Evolutionary conservation across 768 basidiomycete species (phyloP).

Genomic region (Lentinula guzmanii): DNA sequence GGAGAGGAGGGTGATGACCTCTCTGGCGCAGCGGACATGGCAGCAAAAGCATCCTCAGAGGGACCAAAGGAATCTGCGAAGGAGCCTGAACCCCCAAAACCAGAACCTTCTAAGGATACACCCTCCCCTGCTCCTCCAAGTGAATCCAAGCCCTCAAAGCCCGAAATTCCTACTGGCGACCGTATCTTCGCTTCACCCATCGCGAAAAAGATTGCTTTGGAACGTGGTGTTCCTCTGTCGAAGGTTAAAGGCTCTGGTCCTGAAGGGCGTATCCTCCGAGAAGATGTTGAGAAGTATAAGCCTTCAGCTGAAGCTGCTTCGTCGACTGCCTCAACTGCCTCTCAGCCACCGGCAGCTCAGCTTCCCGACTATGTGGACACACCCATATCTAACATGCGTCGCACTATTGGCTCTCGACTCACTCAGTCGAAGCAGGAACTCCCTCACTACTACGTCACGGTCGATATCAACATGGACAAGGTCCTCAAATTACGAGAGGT

Average conservation of each 20-base stretch:
- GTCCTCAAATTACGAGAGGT: constrained; percentile 89
- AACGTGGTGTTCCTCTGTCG: constrained; percentile 84
- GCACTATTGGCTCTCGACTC: constrained; percentile 85
- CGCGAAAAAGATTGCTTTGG: constrained; percentile 95
- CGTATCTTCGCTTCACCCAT: constrained; percentile 93
- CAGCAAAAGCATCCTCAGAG: constrained; percentile 51
- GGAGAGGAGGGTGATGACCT: constrained; percentile 96
- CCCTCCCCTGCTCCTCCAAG: constrained; percentile 21
- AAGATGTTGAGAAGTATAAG: constrained; percentile 91
- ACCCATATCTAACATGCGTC: constrained; percentile 92
- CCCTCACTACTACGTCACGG: constrained; percentile 97
- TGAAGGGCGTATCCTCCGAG: constrained; percentile 87
- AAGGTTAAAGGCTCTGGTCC: constrained; percentile 94
- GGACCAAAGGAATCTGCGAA: constrained; percentile 27
- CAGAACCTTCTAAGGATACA: constrained; percentile 21
- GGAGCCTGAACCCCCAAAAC: constrained; percentile 36
- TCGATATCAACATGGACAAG: constrained; percentile 96
- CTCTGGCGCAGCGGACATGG: constrained; percentile 72
- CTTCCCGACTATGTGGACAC: constrained; percentile 79
- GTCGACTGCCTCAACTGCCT: constrained; percentile 28
- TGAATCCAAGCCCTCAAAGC: constrained; percentile 36
- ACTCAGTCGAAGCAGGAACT: constrained; percentile 89
- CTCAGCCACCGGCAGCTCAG: constrained; percentile 41
- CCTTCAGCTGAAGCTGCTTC: constrained; percentile 34
- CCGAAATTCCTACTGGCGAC: constrained; percentile 59